Percentiles rank a stretch among this genome's conserved stretches.
These are phyloP conservation scores for Plasmopara muralis DNA, from an alignment of 352 stramenopile species.

Conservation along the genomic window DNA sequence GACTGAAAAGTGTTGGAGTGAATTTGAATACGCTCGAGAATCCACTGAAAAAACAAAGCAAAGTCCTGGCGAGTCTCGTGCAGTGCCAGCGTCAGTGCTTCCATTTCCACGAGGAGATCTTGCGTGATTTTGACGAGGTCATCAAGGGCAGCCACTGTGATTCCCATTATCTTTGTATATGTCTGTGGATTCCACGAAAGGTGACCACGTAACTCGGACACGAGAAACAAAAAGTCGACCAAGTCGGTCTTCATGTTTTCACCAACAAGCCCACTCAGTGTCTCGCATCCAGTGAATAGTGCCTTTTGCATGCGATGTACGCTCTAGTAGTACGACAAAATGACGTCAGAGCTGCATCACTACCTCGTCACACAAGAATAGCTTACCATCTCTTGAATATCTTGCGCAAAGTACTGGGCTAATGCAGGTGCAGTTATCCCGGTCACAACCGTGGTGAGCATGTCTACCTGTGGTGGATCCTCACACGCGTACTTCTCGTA, in stretches of 20 bases:
- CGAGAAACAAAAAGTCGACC: conserved; percentile 34
- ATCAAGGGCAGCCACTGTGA: conserved; percentile 31
- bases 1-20: conserved; percentile 35
- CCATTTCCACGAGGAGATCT: conserved; percentile 36
- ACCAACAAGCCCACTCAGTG: conserved; percentile 25
- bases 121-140: conserved; percentile 25
- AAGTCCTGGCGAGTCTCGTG: conserved; percentile 62
- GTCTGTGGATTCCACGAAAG: conserved; percentile 34
- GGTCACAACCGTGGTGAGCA: conserved; percentile 53
- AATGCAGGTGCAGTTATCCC: conserved; percentile 58
- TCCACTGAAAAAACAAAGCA: conserved; percentile 52
- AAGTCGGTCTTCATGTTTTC: conserved; percentile 34
- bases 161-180: conserved; percentile 34
- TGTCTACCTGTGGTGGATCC: conserved; percentile 58
- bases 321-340: conserved; percentile 25
- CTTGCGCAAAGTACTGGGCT: conserved; percentile 73
- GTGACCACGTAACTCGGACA: conserved; percentile 49
- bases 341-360: too few relatives aligned
- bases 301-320: conserved; percentile 55
- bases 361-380: too few relatives aligned
- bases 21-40: conserved; percentile 51
- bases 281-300: conserved; percentile 35
- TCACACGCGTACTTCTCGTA: conserved; percentile 75
- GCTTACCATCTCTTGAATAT: conserved; percentile 74
- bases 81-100: conserved; percentile 34